Evolutionary conservation across 2,329 filamentous ascomycete species (phyloP).

Genomic region (Colletotrichum tofieldiae): DNA sequence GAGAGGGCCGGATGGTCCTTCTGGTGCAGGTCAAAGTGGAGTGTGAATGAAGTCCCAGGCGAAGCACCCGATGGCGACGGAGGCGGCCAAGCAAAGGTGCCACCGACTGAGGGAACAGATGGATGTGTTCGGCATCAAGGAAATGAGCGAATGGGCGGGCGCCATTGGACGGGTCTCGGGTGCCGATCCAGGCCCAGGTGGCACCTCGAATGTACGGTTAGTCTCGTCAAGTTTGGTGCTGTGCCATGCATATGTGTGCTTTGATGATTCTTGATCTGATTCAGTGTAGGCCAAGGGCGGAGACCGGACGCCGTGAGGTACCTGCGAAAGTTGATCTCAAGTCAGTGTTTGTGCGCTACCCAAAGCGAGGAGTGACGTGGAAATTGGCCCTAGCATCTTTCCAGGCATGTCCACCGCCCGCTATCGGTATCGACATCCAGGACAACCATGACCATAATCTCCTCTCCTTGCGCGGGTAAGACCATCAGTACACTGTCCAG

Average conservation of each 20-base stretch:
- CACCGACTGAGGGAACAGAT: neutral
- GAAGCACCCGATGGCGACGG: neutral
- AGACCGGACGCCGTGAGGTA: neutral
- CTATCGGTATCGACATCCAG: constrained; percentile 24
- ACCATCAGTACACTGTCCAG: constrained; percentile 6
- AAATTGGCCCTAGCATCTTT: constrained; percentile 15
- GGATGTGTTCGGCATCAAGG: constrained; percentile 1
- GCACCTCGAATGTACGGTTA: neutral
- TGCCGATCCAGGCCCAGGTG: constrained; percentile 10
- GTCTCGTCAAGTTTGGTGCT: neutral
- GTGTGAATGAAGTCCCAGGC: neutral
- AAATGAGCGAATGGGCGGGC: neutral
- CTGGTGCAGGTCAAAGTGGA: neutral
- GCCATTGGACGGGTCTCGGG: neutral
- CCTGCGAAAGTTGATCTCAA: constrained; percentile 7
- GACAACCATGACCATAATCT: constrained; percentile 13
- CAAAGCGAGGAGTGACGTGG: constrained; percentile 32
- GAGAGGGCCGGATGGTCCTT: neutral
- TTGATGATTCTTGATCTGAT: constrained; percentile 15
- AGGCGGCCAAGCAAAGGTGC: constrained; percentile 5
- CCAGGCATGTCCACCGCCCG: constrained; percentile 14
- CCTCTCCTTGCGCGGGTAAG: constrained; percentile 13
- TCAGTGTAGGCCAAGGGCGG: neutral
- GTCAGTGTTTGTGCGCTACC: neutral
- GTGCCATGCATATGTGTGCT: constrained; percentile 2